Conservation (phyloP, 208 protist species). For the Naegleria lovaniensis region DNA sequence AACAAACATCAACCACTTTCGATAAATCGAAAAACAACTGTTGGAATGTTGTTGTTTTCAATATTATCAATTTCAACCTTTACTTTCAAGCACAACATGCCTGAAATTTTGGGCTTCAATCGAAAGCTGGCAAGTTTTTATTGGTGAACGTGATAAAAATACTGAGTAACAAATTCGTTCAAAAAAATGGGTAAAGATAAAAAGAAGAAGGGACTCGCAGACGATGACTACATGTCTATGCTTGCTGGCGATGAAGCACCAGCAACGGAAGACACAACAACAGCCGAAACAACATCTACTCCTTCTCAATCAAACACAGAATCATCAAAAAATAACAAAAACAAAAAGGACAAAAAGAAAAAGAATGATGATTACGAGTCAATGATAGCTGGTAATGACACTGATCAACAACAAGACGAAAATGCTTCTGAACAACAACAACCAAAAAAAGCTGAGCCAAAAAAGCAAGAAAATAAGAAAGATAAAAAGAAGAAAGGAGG, state of each 20-base stretch:
- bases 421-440: neutral
- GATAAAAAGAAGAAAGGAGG: constrained; percentile 6
- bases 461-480: constrained; percentile 3
- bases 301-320: neutral
- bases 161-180: too few species aligned
- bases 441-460: neutral
- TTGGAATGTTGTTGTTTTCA: too few species aligned
- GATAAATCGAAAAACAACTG: too few species aligned
- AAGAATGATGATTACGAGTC: neutral
- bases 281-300: neutral
- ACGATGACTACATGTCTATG: constrained; percentile 26
- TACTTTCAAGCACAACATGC: too few species aligned
- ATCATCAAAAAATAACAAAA: constrained; percentile 19
- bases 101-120: too few species aligned
- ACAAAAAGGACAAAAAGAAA: constrained; percentile 5
- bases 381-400: neutral
- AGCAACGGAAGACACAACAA: constrained; percentile 4
- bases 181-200: neutral
- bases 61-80: too few species aligned
- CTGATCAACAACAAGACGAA: constrained; percentile 26
- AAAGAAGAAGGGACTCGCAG: neutral
- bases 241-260: neutral
- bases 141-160: too few species aligned
- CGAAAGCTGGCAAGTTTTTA: too few species aligned
- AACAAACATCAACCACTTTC: too few species aligned